Conservation (phyloP, 2,329 filamentous ascomycete species). For the Berkeleyomyces basicola region DNA sequence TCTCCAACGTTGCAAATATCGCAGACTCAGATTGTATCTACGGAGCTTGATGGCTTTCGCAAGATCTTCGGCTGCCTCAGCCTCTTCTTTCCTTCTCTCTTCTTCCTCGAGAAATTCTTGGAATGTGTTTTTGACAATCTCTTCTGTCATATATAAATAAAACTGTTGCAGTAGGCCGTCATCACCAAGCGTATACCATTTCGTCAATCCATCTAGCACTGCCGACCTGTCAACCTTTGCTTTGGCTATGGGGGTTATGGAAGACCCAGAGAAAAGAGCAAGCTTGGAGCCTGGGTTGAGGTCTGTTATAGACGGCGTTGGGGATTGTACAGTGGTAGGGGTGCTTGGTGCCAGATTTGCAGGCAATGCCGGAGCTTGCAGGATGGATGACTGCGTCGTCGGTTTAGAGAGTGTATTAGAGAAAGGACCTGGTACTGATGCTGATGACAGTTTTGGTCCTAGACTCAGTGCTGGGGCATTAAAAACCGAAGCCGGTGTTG, state of each 20-base stretch:
- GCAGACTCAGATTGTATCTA: slow-evolving; percentile 32
- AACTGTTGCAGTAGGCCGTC: slow-evolving; percentile 36
- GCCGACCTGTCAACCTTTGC: slow-evolving; percentile 2
- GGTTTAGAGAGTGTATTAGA: neutral
- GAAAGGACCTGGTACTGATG: neutral
- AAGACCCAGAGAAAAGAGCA: slow-evolving; percentile 8
- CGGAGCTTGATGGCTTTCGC: slow-evolving; percentile 33
- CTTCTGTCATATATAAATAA: slow-evolving; percentile 27
- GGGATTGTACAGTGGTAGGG: neutral
- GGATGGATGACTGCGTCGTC: neutral
- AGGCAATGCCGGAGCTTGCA: neutral
- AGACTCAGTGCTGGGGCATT: neutral
- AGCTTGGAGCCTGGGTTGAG: slow-evolving; percentile 6
- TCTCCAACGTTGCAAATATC: slow-evolving; percentile 41
- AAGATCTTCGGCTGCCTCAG: slow-evolving; percentile 32
- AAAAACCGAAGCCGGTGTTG: neutral
- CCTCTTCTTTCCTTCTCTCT: slow-evolving; percentile 25
- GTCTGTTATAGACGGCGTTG: neutral
- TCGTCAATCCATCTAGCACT: slow-evolving; percentile 31
- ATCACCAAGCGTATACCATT: slow-evolving; percentile 39
- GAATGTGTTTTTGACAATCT: slow-evolving; percentile 28
- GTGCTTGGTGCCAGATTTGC: too few relatives aligned
- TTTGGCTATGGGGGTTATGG: neutral
- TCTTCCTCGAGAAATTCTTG: slow-evolving; percentile 25
- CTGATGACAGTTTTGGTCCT: too few relatives aligned